Conservation (phyloP, 2,329 filamentous ascomycete species). For the Clonostachys byssicola region DNA sequence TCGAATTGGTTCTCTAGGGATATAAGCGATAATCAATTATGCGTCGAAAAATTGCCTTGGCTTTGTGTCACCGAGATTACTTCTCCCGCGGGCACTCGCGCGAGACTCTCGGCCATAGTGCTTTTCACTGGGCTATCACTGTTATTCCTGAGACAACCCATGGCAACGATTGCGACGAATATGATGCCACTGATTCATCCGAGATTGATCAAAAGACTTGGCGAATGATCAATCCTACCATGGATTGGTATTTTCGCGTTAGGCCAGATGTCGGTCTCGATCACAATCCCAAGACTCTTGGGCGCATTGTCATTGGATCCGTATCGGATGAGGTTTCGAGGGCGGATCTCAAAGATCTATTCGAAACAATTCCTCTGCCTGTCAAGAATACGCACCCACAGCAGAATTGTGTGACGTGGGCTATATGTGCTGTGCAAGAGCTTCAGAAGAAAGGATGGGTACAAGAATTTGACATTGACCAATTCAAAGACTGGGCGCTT, state of each 20-base stretch:
- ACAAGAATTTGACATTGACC: constrained; percentile 12
- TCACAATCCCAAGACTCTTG: constrained; percentile 15
- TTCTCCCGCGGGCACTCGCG: constrained; percentile 15
- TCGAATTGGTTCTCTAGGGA: no score
- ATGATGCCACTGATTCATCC: constrained; percentile 21
- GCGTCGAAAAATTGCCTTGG: constrained; percentile 9
- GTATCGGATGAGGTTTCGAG: constrained; percentile 8
- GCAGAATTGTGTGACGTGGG: constrained; percentile 27
- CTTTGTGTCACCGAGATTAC: constrained; percentile 17
- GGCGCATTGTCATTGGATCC: constrained; percentile 16
- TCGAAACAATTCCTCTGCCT: constrained; percentile 15
- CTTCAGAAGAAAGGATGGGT: constrained; percentile 17
- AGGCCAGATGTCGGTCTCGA: constrained; percentile 8
- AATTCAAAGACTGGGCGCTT: constrained; percentile 18
- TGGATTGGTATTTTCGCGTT: constrained; percentile 21
- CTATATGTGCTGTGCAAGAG: constrained; percentile 12
- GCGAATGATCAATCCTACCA: constrained; percentile 20
- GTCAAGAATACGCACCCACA: constrained; percentile 22
- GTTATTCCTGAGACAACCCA: constrained; percentile 8
- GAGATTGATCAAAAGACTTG: constrained; percentile 20
- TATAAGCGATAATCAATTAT: not conserved
- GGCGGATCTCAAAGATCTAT: constrained; percentile 11
- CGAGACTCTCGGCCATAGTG: constrained; percentile 14
- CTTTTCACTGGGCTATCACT: constrained; percentile 23
- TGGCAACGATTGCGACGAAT: constrained; percentile 8